These are phyloP conservation scores for Aspergillus floridensis DNA, from an alignment of 2,329 filamentous ascomycete genomes.

Conservation along the genomic window DNA sequence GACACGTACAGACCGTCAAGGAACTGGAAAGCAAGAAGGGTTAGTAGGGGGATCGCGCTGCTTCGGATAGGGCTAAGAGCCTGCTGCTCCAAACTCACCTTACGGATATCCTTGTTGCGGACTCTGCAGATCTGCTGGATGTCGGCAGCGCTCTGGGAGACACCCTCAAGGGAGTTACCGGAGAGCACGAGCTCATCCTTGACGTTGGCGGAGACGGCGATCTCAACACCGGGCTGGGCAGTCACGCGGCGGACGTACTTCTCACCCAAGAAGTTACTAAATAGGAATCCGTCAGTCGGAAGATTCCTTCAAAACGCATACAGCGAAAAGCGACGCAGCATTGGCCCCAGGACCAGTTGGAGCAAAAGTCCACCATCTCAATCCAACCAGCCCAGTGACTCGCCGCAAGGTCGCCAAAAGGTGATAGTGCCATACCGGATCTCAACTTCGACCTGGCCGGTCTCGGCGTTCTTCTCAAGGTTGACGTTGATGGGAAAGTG, in stretches of 20 bases:
- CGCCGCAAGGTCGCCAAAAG: not conserved
- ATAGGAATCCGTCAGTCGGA: slow-evolving; percentile 32
- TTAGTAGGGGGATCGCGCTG: not conserved
- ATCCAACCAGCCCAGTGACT: not conserved
- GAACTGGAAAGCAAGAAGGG: slow-evolving; percentile 61
- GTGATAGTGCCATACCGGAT: slow-evolving; percentile 70
- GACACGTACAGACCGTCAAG: slow-evolving; percentile 99
- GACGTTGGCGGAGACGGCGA: slow-evolving; percentile 83
- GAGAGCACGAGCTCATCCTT: slow-evolving; percentile 96
- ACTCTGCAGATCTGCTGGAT: slow-evolving; percentile 99
- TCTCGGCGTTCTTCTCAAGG: slow-evolving; percentile 93
- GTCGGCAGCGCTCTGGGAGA: slow-evolving; percentile 97
- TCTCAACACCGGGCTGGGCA: slow-evolving; percentile 87
- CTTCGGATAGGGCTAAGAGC: no score
- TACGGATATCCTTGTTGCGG: slow-evolving; percentile 99
- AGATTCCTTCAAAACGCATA: not conserved
- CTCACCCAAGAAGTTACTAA: slow-evolving; percentile 96
- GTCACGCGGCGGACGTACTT: slow-evolving; percentile 93
- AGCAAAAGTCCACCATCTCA: not conserved
- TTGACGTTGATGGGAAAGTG: slow-evolving; percentile 99
- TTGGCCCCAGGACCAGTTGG: not conserved
- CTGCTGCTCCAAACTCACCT: slow-evolving; percentile 56
- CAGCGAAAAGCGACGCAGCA: not conserved
- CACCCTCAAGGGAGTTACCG: slow-evolving; percentile 94
- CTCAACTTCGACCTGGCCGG: slow-evolving; percentile 85